Evolutionary conservation across 495 filamentous ascomycete species (phyloP), one percentile per base, ranked within the genome.

Genomic region (Penicillium psychrofluorescens): DNA sequence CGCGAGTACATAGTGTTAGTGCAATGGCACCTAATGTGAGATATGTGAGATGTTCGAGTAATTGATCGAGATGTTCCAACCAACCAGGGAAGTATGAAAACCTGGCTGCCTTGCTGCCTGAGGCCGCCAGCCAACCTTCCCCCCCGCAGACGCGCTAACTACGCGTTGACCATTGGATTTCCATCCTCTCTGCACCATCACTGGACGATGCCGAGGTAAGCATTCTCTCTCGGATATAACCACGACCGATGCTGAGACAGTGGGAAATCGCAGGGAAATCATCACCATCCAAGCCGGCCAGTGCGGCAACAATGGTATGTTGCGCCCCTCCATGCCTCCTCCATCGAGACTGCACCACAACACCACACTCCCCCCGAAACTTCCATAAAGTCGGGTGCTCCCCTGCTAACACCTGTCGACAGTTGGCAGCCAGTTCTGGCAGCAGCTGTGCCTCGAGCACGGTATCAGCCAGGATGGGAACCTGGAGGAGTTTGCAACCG

Each of bases 201-300:
- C 30, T 44, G 30, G 48, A 53, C 44, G 44, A 74, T 74, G 70
- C 70, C 70, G 42, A 65, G 70, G 70, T 72, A 55, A 29, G 62
- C 53, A 22, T 31, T 6, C 32, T 15, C 27, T 31, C 8, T 14
- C 5, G 13, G 28, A 5, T 28, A 4, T 9, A 28, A 33, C 9
- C 11, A 35, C 12, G 7, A n/a, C 9, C 16, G 31, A 36, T 15
- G 6, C 32, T 41, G 8, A 44, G 27, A 13, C 44, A 49, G 14
- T n/a, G 41, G 27, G 10, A n/a, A 36, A 43, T 34, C 43, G 6
- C 38, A 97, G 92, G 69, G 92, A 98, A 79, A 97, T 98, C 61
- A 98, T 98, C 66, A 98, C 94, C 32, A 86, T 98, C 49, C 92
- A 98, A 71, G 90, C 94, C 42, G 92, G 92, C 77, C 92, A 98